Evolutionary conservation across 306 rosid genomes (phyloP).

Genomic region (Cicer cuneatum): DNA sequence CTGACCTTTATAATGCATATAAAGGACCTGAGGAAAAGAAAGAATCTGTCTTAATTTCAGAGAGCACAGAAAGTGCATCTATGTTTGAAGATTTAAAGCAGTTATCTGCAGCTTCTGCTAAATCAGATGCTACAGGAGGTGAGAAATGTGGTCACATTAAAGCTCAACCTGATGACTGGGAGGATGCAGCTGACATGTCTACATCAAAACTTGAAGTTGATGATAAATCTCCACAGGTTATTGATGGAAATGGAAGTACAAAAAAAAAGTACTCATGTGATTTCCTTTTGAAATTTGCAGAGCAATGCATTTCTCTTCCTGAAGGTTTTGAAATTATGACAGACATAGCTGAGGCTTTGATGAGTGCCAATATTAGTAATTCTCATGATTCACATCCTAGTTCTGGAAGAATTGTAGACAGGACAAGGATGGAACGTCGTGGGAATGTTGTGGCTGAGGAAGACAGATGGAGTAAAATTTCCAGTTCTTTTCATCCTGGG

Average conservation of each 20-base stretch:
- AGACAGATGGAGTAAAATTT: constrained; percentile 70
- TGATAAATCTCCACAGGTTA: constrained; percentile 47
- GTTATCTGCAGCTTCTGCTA: constrained; percentile 49
- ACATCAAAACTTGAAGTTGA: constrained; percentile 67
- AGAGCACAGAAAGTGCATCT: constrained; percentile 54
- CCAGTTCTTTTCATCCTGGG: constrained; percentile 57
- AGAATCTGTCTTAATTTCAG: constrained; percentile 54
- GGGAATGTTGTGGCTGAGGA: constrained; percentile 69
- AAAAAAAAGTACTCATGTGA: constrained; percentile 81
- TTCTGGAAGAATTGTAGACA: constrained; percentile 75
- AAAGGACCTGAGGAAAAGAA: constrained; percentile 93
- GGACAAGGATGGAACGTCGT: constrained; percentile 75
- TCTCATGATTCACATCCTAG: constrained; percentile 66
- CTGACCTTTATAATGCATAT: constrained; percentile 95
- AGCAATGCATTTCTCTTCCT: constrained; percentile 71
- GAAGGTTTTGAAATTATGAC: constrained; percentile 59
- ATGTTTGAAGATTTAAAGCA: constrained; percentile 50
- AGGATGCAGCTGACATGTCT: constrained; percentile 90
- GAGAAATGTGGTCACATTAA: constrained; percentile 56
- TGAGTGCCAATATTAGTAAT: constrained; percentile 44
- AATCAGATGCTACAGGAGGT: constrained; percentile 43
- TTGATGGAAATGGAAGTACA: constrained; percentile 57
- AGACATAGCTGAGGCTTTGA: constrained; percentile 59
- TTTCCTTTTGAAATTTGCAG: constrained; percentile 77
- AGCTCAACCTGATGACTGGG: constrained; percentile 94